Evolutionary conservation across 1,284 basidiomycete genomes (phyloP), one percentile per base, ranked within the genome.

Genomic region (Salmacisia buchloeana): DNA sequence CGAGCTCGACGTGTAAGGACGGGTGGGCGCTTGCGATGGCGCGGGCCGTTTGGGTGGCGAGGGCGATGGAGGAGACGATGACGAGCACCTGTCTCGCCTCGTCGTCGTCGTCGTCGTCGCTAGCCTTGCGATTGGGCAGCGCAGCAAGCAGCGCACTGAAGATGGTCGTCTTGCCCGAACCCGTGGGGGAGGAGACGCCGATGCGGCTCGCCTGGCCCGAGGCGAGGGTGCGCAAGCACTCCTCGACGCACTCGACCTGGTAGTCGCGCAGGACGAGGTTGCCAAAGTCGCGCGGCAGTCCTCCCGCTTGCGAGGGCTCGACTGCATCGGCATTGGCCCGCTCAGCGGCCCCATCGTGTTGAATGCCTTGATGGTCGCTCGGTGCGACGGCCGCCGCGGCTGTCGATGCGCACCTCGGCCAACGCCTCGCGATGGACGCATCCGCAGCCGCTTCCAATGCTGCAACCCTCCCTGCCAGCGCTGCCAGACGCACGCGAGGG

Each of bases 81-180:
- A 94, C 86, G 59, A 94, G 81, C n/a, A 88, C 85, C 34, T 84
- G 83, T 3, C 78, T 85, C 12, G 2, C 63, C 68, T 23, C 58
- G 54, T 13, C 15, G 43, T 13, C 31, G 29, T 43, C 35, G 7
- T 4, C n/a, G 49, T 18, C 29, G 31, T 23, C 41, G 18, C 18
- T 31, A 15, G 29, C 29, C 10, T n/a, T 54, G 6, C 41, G 41
- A 33, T 38, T 7, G 34, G 56, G 5, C 2, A 64, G 35, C 15
- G 64, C 4, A 1, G 69, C 66, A 2, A 78, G 63, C 0, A 78
- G 69, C 34, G 71, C 70, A 2, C 71, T 72, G 49, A 88, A 81
- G 94, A 97, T 89, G 0, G 90, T 91, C 0, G 94, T 97, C 81
- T 97, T 97, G 7, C 94, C 94, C 31, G 90, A 70, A 2, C 78